Evolutionary conservation across 768 basidiomycete genomes (phyloP).

Genomic region (Russula foetens): DNA sequence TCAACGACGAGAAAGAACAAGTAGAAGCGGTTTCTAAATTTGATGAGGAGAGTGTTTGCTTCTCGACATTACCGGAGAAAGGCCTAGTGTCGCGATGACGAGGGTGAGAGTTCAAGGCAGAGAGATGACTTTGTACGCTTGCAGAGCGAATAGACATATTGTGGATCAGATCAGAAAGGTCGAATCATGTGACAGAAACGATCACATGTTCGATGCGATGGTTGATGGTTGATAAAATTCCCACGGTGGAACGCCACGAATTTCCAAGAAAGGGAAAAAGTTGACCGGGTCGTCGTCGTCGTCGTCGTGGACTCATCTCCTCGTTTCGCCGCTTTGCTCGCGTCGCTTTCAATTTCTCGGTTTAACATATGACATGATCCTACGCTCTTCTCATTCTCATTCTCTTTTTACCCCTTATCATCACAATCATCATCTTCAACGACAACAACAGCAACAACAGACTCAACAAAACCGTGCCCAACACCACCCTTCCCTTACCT

Average conservation of each 20-base stretch:
- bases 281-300: not conserved
- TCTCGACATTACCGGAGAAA: too few relatives aligned
- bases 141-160: not conserved
- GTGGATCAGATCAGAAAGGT: not conserved
- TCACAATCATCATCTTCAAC: not conserved
- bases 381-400: not conserved
- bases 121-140: conserved; percentile 14
- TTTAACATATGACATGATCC: conserved; percentile 7
- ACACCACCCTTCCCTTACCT: not conserved
- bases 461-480: not conserved
- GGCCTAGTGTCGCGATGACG: conserved; percentile 1
- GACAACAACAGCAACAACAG: not conserved
- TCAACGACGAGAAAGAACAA: not conserved
- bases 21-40: not conserved
- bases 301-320: not conserved
- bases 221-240: conserved; percentile 14
- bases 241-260: conserved; percentile 2
- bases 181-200: not conserved
- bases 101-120: not conserved
- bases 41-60: too few relatives aligned
- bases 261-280: not conserved
- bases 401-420: not conserved
- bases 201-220: conserved; percentile 18
- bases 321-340: not conserved
- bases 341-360: not conserved